Base-by-base conservation (phyloP, 345 rosid species). In the Euphorbia peplus region DNA sequence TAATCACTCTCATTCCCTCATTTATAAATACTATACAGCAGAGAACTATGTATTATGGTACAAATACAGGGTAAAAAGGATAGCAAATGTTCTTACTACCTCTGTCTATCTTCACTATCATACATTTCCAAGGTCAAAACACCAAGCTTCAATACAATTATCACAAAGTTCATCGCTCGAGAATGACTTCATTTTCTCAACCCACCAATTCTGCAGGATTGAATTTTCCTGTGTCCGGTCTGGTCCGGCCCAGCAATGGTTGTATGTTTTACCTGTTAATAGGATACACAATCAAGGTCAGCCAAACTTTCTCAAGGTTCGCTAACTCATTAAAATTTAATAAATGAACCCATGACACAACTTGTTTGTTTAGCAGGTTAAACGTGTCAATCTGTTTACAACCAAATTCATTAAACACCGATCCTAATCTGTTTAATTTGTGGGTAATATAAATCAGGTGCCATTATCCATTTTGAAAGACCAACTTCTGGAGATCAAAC, bases 21-120 rank as follows among this genome's bases (percentile, higher is more conserved):
- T 74, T 73, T 70, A 63, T 21, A 55, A 35, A 72, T 58, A 76
- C 84, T 84, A 81, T 81, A 83, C 88, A 79, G 70, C 64, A 77
- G 65, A 77, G 65, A 74, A 70, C 76, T 78, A 70, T 51, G 74
- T 29, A 71, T 54, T 63, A 77, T 70, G 81, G 65, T 72, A 79
- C 79, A 74, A 70, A 24, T 28, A 74, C 39, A 64, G 70, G 65
- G 46, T 13, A 44, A 67, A 55, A 68, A 44, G 55, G 78, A 70
- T 18, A 22, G 69, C 63, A 67, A 70, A 72, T 57, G 69, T 61
- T 73, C 64, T 32, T 75, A 73, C 53, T 16, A 63, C 58, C 72
- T 60, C 67, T 29, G 54, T 41, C 71, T 70, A 48, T 41, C 69
- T 70, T 13, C 61, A 60, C 24, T 67, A 70, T 68, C 70, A 62